Base-by-base conservation (phyloP, 768 basidiomycete species). In the Cubamyces lactineus region DNA sequence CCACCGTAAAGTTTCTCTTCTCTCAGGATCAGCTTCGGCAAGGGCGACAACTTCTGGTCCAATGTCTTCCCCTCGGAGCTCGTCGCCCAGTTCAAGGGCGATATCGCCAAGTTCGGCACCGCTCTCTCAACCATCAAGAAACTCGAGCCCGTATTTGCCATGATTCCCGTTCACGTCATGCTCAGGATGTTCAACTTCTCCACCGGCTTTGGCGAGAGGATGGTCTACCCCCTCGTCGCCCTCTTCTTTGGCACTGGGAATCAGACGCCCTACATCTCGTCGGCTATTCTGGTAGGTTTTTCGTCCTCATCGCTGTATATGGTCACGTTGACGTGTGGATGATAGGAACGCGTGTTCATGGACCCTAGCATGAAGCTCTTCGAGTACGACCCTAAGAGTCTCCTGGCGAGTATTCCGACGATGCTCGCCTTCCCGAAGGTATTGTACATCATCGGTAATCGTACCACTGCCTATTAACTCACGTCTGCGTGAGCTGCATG, bases 391-490 rank as follows among this genome's bases (percentile, higher is more conserved):
- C 60, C 71, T 28, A 72, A 72, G 57, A 70, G 71, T 38, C 64
- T 75, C 11, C 68, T 75, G 30, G 72, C 75, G 5, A 73, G 72
- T 43, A 70, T 77, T 23, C 74, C 77, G 2, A 72, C 70, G 16
- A 76, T 77, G 76, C 69, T 71, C 48, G 73, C 74, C n/a, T 78
- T 76, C 55, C 76, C 74, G 2, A 72, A 74, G 67, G 74, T 72
- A 43, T 19, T 19, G 60, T 2, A 26, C 4, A 21, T 53, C 16
- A n/a, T 1, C n/a, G 17, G 5, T 1, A 12, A 12, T 1, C 16
- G 17, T 12, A 12, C 19, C 59, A 50, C 23, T 34, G 34, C 34
- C 1, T 11, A 9, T 34, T 11, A 9, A 34, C 41, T 24, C 38
- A 46, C 24, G 21, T 42, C 19, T 38, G 11, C 51, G 34, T 34